Evolutionary conservation across 1,284 basidiomycete genomes (phyloP).

Genomic region (Naganishia sp.): DNA sequence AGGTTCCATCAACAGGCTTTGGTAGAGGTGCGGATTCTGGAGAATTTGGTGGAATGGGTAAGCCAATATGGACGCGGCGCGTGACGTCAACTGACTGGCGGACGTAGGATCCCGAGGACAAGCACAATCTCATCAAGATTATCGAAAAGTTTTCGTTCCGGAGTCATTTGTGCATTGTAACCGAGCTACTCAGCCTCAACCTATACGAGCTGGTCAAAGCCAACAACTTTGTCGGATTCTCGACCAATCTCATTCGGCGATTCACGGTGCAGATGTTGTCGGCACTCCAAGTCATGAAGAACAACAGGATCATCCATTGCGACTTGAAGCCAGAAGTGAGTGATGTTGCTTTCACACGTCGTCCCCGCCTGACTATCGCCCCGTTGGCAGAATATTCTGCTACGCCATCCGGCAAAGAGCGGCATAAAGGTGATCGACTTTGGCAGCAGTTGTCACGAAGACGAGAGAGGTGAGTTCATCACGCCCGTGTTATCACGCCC

Average conservation of each 20-base stretch:
- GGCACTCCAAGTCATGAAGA: conserved; percentile 87
- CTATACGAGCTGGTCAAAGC: conserved; percentile 99
- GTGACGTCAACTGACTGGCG: conserved; percentile 4
- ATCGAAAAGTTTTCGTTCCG: conserved; percentile 98
- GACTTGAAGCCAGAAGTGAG: conserved; percentile 95
- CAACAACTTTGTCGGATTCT: conserved; percentile 96
- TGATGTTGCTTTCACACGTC: not conserved
- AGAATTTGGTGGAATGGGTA: conserved; percentile 95
- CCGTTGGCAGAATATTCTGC: conserved; percentile 75
- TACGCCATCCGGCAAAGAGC: conserved; percentile 92
- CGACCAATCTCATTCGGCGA: conserved; percentile 87
- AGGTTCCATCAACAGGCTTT: conserved; percentile 97
- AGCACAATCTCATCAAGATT: conserved; percentile 97
- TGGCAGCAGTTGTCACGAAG: conserved; percentile 96
- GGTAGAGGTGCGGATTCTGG: conserved; percentile 97
- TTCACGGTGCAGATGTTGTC: conserved; percentile 95
- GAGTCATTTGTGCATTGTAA: conserved; percentile 96
- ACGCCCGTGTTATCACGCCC: not conserved
- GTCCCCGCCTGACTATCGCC: not conserved
- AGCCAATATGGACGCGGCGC: conserved; percentile 38
- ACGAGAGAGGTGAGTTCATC: conserved; percentile 84
- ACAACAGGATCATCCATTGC: conserved; percentile 98
- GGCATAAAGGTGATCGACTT: conserved; percentile 99
- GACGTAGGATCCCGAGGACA: conserved; percentile 85
- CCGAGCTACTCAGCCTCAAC: conserved; percentile 97